phyloP scores from a whole-genome alignment of 345 rosid genomes.

The Citrus australasica region DNA sequence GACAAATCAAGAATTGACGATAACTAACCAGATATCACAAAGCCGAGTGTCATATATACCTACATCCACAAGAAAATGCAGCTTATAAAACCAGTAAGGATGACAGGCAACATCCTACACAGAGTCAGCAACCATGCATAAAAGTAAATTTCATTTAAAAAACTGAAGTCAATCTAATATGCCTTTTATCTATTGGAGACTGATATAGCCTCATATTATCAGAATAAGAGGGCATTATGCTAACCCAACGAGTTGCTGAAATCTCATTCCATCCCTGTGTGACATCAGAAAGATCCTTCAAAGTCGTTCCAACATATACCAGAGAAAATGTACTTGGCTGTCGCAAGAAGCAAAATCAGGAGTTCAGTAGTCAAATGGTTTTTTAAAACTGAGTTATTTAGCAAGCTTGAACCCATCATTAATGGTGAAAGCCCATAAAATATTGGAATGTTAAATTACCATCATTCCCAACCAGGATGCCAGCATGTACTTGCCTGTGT shows the following conservation, averaged over 20 bases:
- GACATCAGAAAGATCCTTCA: constrained; percentile 53
- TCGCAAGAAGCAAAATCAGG: constrained; percentile 4
- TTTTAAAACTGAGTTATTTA: not conserved
- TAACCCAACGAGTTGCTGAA: constrained; percentile 48
- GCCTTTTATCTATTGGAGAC: not conserved
- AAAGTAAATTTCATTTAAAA: not conserved
- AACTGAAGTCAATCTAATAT: not conserved
- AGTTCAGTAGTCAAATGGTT: not conserved
- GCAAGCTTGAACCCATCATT: not conserved
- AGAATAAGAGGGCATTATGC: constrained; percentile 3
- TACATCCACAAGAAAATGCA: constrained; percentile 21
- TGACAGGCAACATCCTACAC: not conserved
- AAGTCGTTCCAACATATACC: constrained; percentile 54
- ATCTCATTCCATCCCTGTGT: constrained; percentile 51
- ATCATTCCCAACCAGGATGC: constrained; percentile 62
- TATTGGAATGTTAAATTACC: constrained; percentile 25
- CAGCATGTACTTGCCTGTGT: constrained; percentile 43
- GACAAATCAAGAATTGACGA: not conserved
- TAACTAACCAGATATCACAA: constrained; percentile 36
- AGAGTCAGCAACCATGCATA: not conserved
- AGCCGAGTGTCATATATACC: constrained; percentile 37
- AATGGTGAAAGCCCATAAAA: not conserved
- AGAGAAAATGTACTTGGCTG: constrained; percentile 56
- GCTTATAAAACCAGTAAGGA: not conserved
- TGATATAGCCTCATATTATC: not conserved